phyloP scores from a whole-genome alignment of 306 rosid species.

The Pyrus betulifolia region DNA sequence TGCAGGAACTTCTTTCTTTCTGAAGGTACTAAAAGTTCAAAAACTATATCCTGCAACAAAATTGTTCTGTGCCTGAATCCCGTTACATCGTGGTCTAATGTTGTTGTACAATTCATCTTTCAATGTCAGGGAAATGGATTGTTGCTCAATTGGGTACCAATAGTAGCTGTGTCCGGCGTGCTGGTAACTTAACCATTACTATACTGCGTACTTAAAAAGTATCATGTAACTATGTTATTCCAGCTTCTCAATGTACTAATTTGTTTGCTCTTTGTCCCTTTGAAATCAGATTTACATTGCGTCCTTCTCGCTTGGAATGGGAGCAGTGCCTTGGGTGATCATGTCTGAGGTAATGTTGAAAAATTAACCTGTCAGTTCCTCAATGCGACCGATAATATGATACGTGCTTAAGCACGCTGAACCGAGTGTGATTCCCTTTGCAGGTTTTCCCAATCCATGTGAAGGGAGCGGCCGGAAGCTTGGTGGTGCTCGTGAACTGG shows the following conservation, averaged over 20 bases:
- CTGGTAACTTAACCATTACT: constrained; percentile 16
- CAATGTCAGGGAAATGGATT: constrained; percentile 18
- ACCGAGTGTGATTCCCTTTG: neutral
- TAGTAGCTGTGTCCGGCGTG: constrained; percentile 28
- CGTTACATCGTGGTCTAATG: neutral
- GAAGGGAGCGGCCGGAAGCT: constrained; percentile 79
- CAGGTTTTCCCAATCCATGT: constrained; percentile 77
- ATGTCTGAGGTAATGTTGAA: constrained; percentile 79
- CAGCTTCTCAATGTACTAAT: neutral
- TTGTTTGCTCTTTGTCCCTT: neutral
- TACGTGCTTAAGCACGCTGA: neutral
- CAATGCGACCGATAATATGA: no score
- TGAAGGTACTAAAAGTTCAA: constrained; percentile 18
- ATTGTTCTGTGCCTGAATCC: neutral
- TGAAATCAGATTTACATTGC: constrained; percentile 59
- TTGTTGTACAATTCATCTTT: neutral
- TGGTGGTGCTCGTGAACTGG: constrained; percentile 71
- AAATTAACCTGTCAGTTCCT: neutral
- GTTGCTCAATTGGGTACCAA: constrained; percentile 26
- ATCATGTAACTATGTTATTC: neutral
- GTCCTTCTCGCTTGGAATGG: constrained; percentile 64
- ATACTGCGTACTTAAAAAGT: neutral
- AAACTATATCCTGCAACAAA: neutral
- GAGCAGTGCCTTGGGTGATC: constrained; percentile 85
- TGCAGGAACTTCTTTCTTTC: constrained; percentile 42